Base-by-base conservation (phyloP, 495 filamentous ascomycete species). In the Rhizodiscina lignyota region DNA sequence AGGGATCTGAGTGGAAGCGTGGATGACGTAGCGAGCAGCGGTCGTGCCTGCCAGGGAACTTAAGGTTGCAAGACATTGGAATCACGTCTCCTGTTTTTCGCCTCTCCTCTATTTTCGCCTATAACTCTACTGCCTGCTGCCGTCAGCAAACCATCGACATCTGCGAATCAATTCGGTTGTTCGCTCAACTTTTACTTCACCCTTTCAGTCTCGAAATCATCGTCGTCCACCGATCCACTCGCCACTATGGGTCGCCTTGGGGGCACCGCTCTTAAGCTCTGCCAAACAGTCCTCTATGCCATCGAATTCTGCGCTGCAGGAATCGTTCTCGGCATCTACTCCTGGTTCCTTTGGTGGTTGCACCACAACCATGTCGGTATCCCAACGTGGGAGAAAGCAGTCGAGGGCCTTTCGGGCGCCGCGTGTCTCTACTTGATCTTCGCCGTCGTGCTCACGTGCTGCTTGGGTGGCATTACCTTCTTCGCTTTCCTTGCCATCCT, bases 311-410 rank as follows among this genome's bases (percentile, higher is more conserved):
- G 72, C 49, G 77, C 68, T 48, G 61, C 72, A 18, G 75, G 63
- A 37, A 61, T 89, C 37, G 69, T 86, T 37, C 66, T 92, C 32
- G 81, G 72, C 50, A 71, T 91, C 41, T 86, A 77, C 66, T 81
- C 77, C 18, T 92, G 79, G 56, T 77, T 74, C 60, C 62, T 80
- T 18, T 63, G 70, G 1, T 55, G 63, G 17, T 71, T 83, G 8
- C 36, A 63, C 32, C 8, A 32, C 8, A 32, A 10, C 17, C 10
- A 11, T 43, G 50, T 70, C 16, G 28, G 44, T 23, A 82, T 84
- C 45, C 60, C 64, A 2, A 68, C 51, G 43, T 79, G 70, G 63
- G 57, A 74, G 35, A 72, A 70, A 34, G 85, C 84, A 26, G 81
- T 91, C 19, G 77, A 80, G 40, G 85, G 85, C 52, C 76, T 94